Conservation (phyloP, 345 rosid species). For the Raphanus raphanistrum region DNA sequence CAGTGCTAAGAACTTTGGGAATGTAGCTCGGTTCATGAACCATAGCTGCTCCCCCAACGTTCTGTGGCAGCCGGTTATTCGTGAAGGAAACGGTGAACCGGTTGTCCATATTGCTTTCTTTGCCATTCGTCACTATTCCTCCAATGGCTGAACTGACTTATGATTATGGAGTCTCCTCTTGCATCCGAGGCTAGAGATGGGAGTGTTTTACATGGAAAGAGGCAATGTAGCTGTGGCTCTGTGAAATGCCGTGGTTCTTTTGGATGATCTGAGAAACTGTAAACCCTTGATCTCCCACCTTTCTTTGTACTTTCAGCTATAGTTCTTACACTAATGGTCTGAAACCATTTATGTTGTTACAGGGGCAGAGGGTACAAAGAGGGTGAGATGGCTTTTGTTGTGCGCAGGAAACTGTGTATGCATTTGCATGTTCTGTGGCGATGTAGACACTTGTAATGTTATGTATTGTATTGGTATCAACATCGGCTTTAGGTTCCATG, state of each 20-base stretch:
- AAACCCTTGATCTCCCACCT: not conserved
- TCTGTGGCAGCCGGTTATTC: conserved; percentile 70
- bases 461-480: not conserved
- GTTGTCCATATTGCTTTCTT: conserved; percentile 51
- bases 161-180: conserved; percentile 49
- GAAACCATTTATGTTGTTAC: not conserved
- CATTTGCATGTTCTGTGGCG: not conserved
- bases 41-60: conserved; percentile 84
- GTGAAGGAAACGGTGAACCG: conserved; percentile 40
- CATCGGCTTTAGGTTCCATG: conserved; percentile 25
- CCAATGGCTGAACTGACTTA: conserved; percentile 67
- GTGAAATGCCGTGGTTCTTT: conserved; percentile 59
- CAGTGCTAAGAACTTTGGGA: conserved; percentile 68
- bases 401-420: not conserved
- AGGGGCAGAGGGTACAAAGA: conserved; percentile 11
- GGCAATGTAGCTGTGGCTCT: conserved; percentile 65
- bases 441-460: not conserved
- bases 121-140: conserved; percentile 59
- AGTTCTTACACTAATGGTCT: not conserved
- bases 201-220: conserved; percentile 42
- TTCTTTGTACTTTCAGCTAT: not conserved
- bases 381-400: not conserved
- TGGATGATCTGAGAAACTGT: conserved; percentile 14
- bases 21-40: conserved; percentile 95
- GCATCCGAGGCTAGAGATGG: conserved; percentile 34